These are phyloP conservation scores for Poronia punctata DNA, from an alignment of 495 filamentous ascomycete species.

Conservation along the genomic window DNA sequence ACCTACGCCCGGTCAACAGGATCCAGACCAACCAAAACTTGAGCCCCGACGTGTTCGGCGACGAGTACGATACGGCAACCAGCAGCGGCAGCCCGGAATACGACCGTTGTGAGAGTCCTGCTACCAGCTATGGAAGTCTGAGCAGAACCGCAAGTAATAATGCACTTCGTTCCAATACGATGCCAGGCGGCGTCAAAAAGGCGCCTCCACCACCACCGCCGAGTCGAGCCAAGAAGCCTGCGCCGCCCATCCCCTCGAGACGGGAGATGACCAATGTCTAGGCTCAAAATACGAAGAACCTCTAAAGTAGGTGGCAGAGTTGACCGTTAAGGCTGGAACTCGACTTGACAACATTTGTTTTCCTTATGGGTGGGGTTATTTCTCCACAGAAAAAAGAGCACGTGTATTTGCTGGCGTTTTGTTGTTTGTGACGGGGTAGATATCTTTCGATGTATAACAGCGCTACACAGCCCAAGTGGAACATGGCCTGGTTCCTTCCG, in stretches of 20 bases:
- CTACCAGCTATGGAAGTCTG: constrained; percentile 54
- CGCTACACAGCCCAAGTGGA: constrained; percentile 2
- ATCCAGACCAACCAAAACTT: constrained; percentile 49
- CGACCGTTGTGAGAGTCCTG: constrained; percentile 54
- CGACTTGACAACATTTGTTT: too few species aligned
- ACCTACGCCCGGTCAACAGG: constrained; percentile 35
- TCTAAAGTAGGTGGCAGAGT: too few species aligned
- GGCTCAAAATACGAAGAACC: neutral
- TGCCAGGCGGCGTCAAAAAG: constrained; percentile 48
- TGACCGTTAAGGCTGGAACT: too few species aligned
- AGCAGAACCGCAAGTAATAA: constrained; percentile 46
- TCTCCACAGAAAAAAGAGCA: too few species aligned
- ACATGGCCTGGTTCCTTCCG: constrained; percentile 22
- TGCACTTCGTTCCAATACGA: constrained; percentile 28
- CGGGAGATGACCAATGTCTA: constrained; percentile 18
- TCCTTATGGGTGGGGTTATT: too few species aligned
- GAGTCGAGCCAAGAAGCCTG: constrained; percentile 69
- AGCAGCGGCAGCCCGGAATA: constrained; percentile 53
- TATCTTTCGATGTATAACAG: neutral
- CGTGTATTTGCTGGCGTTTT: constrained; percentile 15
- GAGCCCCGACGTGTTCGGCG: constrained; percentile 54
- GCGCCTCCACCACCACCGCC: constrained; percentile 76
- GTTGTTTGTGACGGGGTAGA: constrained; percentile 7
- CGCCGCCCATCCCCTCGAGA: constrained; percentile 52
- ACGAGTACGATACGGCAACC: constrained; percentile 56